Base-by-base conservation (phyloP, 345 rosid species). In the Sapria himalayana region DNA sequence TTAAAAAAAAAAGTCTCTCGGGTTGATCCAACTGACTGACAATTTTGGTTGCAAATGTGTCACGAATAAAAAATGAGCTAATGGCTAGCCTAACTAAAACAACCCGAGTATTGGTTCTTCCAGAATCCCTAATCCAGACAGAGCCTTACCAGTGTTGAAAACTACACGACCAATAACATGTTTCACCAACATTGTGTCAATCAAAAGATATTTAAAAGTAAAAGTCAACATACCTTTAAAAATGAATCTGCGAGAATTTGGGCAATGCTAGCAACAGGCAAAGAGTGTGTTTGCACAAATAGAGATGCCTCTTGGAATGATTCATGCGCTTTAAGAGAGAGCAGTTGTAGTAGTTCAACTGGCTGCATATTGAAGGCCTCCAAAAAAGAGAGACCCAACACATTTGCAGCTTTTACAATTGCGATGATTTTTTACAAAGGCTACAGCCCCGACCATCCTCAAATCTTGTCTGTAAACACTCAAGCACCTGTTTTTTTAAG, bases 171-270 rank as follows among this genome's bases (percentile, higher is more conserved):
- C n/a, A n/a, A n/a, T n/a, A n/a, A n/a, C n/a, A n/a, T n/a, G 7
- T 34, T 47, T 15, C 24, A 57, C 49, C 24, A 36, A 7, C 15
- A 39, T 32, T 18, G 33, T 25, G 18, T n/a, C 25, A 49, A 27
- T 19, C 21, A 51, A 36, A 43, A 57, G 33, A 17, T 17, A 14
- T 22, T 12, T 21, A 29, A 6, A 10, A 46, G 29, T 23, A 18
- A 20, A 1, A 17, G 27, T 29, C 33, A 37, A 29, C 52, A 37
- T 51, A 85, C 98, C 84, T 89, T 89, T 29, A 89, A 45, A 61
- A 89, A 89, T 37, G 98, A 82, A 61, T 82, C 95, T 9, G 98
- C 93, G 43, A 89, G 98, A 66, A 89, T 82, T 55, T 74, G 91
- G 39, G 98, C 93, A 50, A 82, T 66, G 57, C 71, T 69, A 52